Evolutionary conservation across 352 stramenopile species (phyloP), one percentile per base, ranked within the genome.

Genomic region (Pythium pyrilobum): DNA sequence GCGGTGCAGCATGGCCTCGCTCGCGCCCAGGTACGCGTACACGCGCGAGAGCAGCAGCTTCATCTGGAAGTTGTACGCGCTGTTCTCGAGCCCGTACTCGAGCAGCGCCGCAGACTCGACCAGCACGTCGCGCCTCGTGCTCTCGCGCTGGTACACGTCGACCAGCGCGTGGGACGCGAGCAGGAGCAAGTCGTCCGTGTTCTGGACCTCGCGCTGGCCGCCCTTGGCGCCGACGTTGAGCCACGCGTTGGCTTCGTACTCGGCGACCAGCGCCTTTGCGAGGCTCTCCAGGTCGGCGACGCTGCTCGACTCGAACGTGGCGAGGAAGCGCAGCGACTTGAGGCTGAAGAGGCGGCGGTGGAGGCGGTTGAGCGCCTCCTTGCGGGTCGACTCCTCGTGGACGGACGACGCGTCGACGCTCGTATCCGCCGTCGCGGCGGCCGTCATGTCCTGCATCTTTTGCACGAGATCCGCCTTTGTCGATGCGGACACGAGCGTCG

Each of bases 31-130:
- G 34, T 86, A 87, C 9, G 63, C 77, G 56, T 95, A 95, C 24
- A 95, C 64, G 20, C 77, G 84, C 23, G 71, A 85, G 28, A 95
- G 65, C 11, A 92, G 59, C n/a, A 95, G 67, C 66, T 92, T 92
- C 81, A 95, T 92, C 67, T 95, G 84, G 59, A 95, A 95, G 53
- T 95, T 95, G 74, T 92, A 95, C 25, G 77, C 69, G 47, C 84
- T 95, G 42, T 85, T 80, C 28, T 72, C 71, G n/a, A 95, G 48
- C 0, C 78, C 84, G 36, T 81, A 84, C 59, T 95, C 84, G 0
- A 95, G 60, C 38, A 90, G 56, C 28, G 65, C 65, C 27, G 77
- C 80, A 0, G 77, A 70, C 13, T 79, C 69, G 21, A 87, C 42
- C 3, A 95, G 58, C 27, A 86, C 48, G 16, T 72, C 57, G 5